Evolutionary conservation across 164 flowering plant species (phyloP).

Genomic region (Aristolochia californica): DNA sequence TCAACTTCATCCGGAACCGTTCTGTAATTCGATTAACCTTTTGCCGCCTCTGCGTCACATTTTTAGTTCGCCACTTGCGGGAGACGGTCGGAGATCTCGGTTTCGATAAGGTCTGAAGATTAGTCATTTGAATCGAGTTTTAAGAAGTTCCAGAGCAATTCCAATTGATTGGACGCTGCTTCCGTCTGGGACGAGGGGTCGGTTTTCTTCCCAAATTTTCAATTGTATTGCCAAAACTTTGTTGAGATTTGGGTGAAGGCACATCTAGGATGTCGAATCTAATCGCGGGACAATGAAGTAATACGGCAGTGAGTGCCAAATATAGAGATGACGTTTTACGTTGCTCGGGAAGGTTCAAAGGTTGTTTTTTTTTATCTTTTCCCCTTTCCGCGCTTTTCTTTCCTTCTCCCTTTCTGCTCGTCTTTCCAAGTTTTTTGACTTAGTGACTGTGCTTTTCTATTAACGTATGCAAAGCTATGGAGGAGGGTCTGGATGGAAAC

Average conservation of each 20-base stretch:
- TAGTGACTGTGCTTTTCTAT: neutral
- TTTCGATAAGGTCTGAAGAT: too few relatives aligned
- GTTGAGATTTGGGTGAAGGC: constrained; percentile 6
- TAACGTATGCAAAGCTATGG: constrained; percentile 53
- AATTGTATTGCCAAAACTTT: neutral
- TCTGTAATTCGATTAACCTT: too few relatives aligned
- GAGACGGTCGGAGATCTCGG: too few relatives aligned
- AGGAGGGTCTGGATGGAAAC: constrained; percentile 72
- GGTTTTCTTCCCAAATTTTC: neutral
- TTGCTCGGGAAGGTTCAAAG: constrained; percentile 94
- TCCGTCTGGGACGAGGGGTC: neutral
- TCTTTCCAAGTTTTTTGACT: neutral
- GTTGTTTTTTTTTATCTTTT: constrained; percentile 20
- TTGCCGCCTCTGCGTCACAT: too few relatives aligned
- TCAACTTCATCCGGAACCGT: too few relatives aligned
- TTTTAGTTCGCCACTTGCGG: too few relatives aligned
- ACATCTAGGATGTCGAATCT: constrained; percentile 21
- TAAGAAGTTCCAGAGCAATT: too few relatives aligned
- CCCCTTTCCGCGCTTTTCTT: neutral
- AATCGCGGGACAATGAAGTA: constrained; percentile 31
- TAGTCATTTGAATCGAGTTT: too few relatives aligned
- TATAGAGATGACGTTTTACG: constrained; percentile 63
- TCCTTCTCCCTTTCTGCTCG: neutral
- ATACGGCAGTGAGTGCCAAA: constrained; percentile 36
- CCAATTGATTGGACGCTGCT: neutral